Percentiles rank a stretch among this genome's conserved stretches.
Evolutionary conservation across 441 rosid species (phyloP).

Genomic region (Codiaeum variegatum): DNA sequence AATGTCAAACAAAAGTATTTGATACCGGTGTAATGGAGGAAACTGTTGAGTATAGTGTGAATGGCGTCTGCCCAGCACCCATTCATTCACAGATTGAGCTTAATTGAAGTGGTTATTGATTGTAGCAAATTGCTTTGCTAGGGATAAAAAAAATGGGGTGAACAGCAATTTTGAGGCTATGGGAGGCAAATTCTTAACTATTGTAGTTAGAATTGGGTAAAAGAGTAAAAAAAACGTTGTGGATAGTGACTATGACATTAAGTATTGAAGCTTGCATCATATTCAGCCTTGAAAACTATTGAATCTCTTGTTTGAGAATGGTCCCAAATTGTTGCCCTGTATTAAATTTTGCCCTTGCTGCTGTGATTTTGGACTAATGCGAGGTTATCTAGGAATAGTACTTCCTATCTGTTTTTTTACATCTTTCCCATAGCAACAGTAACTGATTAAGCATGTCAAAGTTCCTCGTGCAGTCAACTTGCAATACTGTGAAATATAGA

Average conservation of each 20-base stretch:
- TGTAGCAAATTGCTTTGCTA: background rate
- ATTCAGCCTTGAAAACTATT: background rate
- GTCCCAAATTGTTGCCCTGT: background rate
- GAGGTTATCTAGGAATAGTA: background rate
- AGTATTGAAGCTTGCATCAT: background rate
- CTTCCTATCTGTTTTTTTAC: too few relatives aligned
- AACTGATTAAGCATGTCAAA: too few relatives aligned
- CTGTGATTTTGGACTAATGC: background rate
- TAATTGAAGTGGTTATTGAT: background rate
- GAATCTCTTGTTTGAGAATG: background rate
- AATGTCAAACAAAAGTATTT: background rate
- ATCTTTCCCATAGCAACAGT: too few relatives aligned
- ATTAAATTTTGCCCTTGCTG: background rate
- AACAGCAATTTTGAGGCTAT: background rate
- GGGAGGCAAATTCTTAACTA: background rate
- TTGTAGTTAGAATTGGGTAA: background rate
- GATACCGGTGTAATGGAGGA: background rate
- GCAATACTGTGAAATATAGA: too few relatives aligned
- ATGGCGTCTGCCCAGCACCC: background rate
- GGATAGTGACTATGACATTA: background rate
- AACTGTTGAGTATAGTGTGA: background rate
- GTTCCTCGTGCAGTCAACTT: too few relatives aligned
- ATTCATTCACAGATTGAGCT: background rate
- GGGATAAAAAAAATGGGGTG: too few relatives aligned
- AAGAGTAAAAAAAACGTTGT: background rate